Base-by-base conservation (phyloP, 2,329 filamentous ascomycete genomes). In the Elsinoe ampelina region DNA sequence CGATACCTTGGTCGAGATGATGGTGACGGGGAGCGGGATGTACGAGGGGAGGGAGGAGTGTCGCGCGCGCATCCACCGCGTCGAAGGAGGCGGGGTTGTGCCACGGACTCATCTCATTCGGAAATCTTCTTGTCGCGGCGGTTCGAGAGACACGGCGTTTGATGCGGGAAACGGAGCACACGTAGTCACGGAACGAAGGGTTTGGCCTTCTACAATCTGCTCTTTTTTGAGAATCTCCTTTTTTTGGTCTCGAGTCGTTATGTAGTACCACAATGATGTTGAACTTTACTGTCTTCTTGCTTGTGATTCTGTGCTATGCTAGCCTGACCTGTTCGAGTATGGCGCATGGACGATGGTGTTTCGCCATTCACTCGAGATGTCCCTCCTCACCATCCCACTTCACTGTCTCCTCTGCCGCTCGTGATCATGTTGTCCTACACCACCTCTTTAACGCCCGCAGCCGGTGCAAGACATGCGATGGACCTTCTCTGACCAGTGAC, bases 211-310 rank as follows among this genome's bases (percentile, higher is more conserved):
- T 36, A 15, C 41, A 17, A 17, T 45, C 41, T 45, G 41, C 6
- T 15, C 26, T 35, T 36, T 36, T 55, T 52, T 56, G 41, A 41
- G 13, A 30, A 30, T 30, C 7, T 41, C 30, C 39, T 41, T 30
- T 38, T 50, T 57, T 19, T 56, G 56, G 22, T 54, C 48, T 34
- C 15, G 47, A 12, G 48, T 30, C 32, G 30, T 54, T 38, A 34
- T 39, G 32, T 36, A 39, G 20, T 30, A 38, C 50, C 54, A 52
- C n/a, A 45, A 45, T 26, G 20, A 42, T 42, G 39, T 20, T 42
- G 39, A 42, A 42, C 39, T 42, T 19, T 19, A 19, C 39, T 5
- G 15, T 19, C 13, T 19, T 10, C 6, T 12, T 26, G 19, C 11
- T 3, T 22, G 20, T 20, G 30, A 2, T 26, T 11, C 5, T 45